These are phyloP conservation scores for Polygonum aviculare DNA, from an alignment of 148 eudicot species.

Conservation along the genomic window DNA sequence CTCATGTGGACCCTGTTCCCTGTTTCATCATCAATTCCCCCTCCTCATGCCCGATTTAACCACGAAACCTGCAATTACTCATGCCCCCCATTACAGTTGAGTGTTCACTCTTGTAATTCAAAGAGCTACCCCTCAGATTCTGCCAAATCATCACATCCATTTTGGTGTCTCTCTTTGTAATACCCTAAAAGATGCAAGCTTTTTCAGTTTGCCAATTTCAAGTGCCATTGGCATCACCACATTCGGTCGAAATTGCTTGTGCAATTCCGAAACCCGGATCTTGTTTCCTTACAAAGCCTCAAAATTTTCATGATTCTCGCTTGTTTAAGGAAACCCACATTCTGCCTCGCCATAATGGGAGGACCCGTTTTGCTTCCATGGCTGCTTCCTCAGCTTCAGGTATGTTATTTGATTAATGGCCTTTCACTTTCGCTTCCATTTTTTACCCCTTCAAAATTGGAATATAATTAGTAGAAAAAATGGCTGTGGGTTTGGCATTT, in stretches of 20 bases:
- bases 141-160: neutral
- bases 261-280: neutral
- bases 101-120: neutral
- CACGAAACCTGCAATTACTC: neutral
- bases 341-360: slow-evolving; percentile 16
- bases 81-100: neutral
- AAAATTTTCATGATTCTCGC: neutral
- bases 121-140: neutral
- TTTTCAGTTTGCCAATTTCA: neutral
- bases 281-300: neutral
- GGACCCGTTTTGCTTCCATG: slow-evolving; percentile 27
- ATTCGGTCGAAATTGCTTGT: neutral
- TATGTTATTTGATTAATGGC: slow-evolving; percentile 11
- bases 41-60: neutral
- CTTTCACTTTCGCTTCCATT: neutral
- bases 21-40: neutral
- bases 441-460: neutral
- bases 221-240: neutral
- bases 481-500: neutral
- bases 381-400: slow-evolving; percentile 64
- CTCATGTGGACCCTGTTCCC: neutral
- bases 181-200: neutral
- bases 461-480: neutral
- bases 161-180: neutral
- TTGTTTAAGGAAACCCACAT: neutral